Conservation (phyloP, 2,329 filamentous ascomycete genomes). For the Colletotrichum caudatum region DNA sequence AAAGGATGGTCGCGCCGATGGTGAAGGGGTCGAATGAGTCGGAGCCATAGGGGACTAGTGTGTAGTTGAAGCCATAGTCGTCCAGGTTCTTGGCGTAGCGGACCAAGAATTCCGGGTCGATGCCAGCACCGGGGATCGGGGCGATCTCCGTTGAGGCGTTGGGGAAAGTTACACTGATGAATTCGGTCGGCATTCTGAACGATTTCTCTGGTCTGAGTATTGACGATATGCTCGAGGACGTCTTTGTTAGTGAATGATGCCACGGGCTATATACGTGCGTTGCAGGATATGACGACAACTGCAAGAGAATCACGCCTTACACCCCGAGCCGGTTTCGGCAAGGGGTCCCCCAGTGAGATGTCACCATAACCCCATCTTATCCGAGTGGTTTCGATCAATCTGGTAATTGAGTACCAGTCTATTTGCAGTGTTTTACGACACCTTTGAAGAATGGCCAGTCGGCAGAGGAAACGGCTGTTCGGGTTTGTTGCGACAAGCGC, state of each 20-base stretch:
- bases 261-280: conserved; percentile 36
- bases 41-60: conserved; percentile 69
- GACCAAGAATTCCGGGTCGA: conserved; percentile 67
- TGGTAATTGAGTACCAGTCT: not conserved
- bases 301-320: conserved; percentile 46
- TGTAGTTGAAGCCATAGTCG: conserved; percentile 72
- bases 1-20: conserved; percentile 67
- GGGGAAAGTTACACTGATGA: conserved; percentile 69
- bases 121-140: conserved; percentile 62
- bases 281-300: conserved; percentile 44
- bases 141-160: conserved; percentile 68
- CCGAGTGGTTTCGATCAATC: conserved; percentile 1
- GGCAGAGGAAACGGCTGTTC: not conserved
- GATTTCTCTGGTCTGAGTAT: not conserved
- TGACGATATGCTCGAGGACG: not conserved
- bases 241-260: conserved; percentile 1
- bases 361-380: conserved; percentile 21
- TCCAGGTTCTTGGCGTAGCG: conserved; percentile 69
- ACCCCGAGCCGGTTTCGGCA: conserved; percentile 40
- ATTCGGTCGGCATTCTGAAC: conserved; percentile 61
- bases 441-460: not conserved
- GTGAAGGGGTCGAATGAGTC: conserved; percentile 69
- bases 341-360: conserved; percentile 30
- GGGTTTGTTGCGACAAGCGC: not conserved
- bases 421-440: not conserved